phyloP scores from a whole-genome alignment of 1,284 basidiomycete species.

The Termitomyces sp. region DNA sequence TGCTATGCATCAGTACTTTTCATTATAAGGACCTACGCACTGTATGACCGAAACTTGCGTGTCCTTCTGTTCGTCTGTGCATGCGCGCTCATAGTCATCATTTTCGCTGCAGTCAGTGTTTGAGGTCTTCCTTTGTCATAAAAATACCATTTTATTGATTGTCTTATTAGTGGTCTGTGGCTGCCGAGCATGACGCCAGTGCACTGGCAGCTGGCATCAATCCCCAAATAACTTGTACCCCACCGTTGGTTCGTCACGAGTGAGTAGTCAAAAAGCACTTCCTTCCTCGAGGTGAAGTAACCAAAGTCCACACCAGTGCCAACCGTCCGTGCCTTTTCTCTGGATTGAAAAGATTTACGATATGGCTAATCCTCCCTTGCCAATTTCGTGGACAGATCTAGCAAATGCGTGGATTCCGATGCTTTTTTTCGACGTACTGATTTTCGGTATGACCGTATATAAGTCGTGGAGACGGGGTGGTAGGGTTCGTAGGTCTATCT shows the following conservation, averaged over 20 bases:
- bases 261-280: conserved; percentile 10
- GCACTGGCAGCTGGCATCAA: conserved; percentile 6
- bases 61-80: conserved; percentile 17
- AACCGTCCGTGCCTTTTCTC: conserved; percentile 11
- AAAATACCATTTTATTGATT: neutral
- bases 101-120: conserved; percentile 21
- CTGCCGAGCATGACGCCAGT: conserved; percentile 1
- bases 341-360: neutral
- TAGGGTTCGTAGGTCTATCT: conserved; percentile 13
- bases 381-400: conserved; percentile 12
- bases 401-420: conserved; percentile 26
- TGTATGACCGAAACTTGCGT: conserved; percentile 17
- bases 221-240: conserved; percentile 15
- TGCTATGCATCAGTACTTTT: conserved; percentile 15
- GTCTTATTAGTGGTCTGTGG: conserved; percentile 20
- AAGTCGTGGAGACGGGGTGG: conserved; percentile 18
- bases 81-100: conserved; percentile 18
- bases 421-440: conserved; percentile 26
- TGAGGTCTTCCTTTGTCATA: neutral
- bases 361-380: neutral
- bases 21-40: conserved; percentile 22
- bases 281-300: too few relatives aligned
- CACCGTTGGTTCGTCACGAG: conserved; percentile 13
- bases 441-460: conserved; percentile 26
- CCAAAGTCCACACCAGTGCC: conserved; percentile 10